These are phyloP conservation scores for Spergularia azorica DNA, from an alignment of 179 eudicot genomes.

Conservation along the genomic window DNA sequence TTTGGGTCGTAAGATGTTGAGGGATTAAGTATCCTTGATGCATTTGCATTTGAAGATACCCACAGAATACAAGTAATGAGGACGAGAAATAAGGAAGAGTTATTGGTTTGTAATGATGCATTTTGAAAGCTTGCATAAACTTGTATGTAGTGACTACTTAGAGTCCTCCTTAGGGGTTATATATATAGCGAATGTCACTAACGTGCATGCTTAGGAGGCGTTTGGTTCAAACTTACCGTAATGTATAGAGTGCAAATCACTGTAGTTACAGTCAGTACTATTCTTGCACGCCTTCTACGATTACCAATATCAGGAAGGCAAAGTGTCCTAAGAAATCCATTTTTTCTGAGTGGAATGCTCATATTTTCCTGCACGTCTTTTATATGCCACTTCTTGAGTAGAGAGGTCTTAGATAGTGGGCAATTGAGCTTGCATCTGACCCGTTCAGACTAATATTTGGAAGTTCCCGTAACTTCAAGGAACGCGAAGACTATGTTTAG, in stretches of 20 bases:
- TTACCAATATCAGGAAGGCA: conserved; percentile 29
- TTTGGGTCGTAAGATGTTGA: conserved; percentile 17
- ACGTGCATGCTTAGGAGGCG: no score
- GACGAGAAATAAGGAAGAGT: conserved; percentile 18
- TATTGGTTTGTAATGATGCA: neutral
- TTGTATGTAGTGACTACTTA: neutral
- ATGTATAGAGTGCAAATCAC: neutral
- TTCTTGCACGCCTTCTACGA: conserved; percentile 29
- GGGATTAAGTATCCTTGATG: neutral
- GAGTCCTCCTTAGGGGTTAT: neutral
- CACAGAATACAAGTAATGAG: conserved; percentile 21
- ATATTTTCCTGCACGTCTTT: conserved; percentile 6
- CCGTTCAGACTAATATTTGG: no score
- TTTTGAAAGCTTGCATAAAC: neutral
- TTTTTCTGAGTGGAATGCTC: neutral
- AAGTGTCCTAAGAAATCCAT: conserved; percentile 7
- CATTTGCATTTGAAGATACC: conserved; percentile 25
- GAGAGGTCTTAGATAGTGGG: no score
- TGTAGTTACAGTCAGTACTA: conserved; percentile 5
- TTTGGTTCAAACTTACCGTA: no score
- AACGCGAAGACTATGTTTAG: no score
- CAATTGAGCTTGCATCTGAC: neutral
- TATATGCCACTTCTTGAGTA: neutral
- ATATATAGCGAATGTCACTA: no score
- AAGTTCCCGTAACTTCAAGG: no score